Base-by-base conservation (phyloP, 2,329 filamentous ascomycete species). In the Verticillium nubilum region DNA sequence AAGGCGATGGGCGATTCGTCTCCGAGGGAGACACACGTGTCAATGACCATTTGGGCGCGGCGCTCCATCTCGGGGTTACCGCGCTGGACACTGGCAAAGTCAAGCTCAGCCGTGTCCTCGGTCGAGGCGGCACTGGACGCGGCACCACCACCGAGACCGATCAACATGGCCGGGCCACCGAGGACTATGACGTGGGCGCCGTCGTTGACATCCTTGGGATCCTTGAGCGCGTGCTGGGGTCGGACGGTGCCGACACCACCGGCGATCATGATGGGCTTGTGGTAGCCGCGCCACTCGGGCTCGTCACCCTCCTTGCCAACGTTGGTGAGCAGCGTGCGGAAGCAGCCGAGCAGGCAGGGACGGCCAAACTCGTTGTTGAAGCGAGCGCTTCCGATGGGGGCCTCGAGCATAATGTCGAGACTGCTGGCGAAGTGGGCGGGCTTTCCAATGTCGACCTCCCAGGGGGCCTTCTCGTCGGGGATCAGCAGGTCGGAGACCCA, bases 281-380 rank as follows among this genome's bases (percentile, higher is more conserved):
- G 95, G 72, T 96, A 99, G 26, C 95, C 95, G 66, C 94, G 85
- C 69, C 91, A 84, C 66, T 96, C 92, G 23, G 81, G 81, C 19
- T 70, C 66, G 3, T 72, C 72, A 55, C 80, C 77, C 37, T 80
- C 77, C 37, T 76, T 73, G 47, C 84, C 84, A 59, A 90, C 81
- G 60, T 86, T 82, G 52, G 88, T 90, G 29, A 96, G 85, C 37
- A 99, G 82, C 1, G 95, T 99, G 62, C 94, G 84, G 80, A 99
- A 99, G 70, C 92, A 94, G 25, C 95, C 95, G 2, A 89, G 85
- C 13, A 96, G 88, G 69, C 89, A 92, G 35, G 95, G 94, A 37
- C 95, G 86, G 27, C 95, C 95, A 68, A 98, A 99, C 70, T 97
- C 95, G 70, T 99, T 99, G 80, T 98, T 98, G 80, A 96, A 98